Evolutionary conservation across 208 protist genomes (phyloP).

Genomic region (Naegleria lovaniensis): DNA sequence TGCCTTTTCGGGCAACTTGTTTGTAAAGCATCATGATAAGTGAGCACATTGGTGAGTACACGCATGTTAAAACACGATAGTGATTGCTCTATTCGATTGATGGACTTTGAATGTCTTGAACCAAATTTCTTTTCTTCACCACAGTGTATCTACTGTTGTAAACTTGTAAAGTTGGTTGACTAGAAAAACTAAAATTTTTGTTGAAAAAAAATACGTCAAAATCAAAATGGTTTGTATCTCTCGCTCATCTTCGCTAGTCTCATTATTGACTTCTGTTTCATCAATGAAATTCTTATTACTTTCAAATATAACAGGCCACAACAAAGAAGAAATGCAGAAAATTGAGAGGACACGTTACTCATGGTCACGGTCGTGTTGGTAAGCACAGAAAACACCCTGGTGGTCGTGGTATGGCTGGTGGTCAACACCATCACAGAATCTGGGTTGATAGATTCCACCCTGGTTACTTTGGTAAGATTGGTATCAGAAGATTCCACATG

Average conservation of each 20-base stretch:
- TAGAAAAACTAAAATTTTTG: not conserved
- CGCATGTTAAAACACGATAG: too few relatives aligned
- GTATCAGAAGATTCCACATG: slow-evolving; percentile 94
- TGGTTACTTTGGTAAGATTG: slow-evolving; percentile 99
- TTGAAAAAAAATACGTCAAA: slow-evolving; percentile 12
- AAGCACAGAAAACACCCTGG: slow-evolving; percentile 99
- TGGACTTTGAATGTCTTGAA: too few relatives aligned
- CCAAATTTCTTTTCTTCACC: too few relatives aligned
- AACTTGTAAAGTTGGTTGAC: not conserved
- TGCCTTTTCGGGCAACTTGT: too few relatives aligned
- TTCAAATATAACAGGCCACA: not conserved
- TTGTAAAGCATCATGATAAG: too few relatives aligned
- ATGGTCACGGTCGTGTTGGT: slow-evolving; percentile 82
- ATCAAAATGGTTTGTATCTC: not conserved
- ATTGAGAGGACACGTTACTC: slow-evolving; percentile 77
- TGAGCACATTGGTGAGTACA: too few relatives aligned
- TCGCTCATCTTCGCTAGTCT: not conserved
- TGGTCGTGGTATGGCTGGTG: slow-evolving; percentile 99
- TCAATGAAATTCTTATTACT: not conserved
- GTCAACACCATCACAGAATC: slow-evolving; percentile 98
- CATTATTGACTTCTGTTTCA: not conserved
- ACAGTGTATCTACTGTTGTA: too few relatives aligned
- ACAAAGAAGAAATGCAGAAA: slow-evolving; percentile 55
- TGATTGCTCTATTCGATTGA: too few relatives aligned
- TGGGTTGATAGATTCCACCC: slow-evolving; percentile 99